These are phyloP conservation scores for Phytophthora constricta DNA, from an alignment of 352 stramenopile genomes.

Conservation along the genomic window DNA sequence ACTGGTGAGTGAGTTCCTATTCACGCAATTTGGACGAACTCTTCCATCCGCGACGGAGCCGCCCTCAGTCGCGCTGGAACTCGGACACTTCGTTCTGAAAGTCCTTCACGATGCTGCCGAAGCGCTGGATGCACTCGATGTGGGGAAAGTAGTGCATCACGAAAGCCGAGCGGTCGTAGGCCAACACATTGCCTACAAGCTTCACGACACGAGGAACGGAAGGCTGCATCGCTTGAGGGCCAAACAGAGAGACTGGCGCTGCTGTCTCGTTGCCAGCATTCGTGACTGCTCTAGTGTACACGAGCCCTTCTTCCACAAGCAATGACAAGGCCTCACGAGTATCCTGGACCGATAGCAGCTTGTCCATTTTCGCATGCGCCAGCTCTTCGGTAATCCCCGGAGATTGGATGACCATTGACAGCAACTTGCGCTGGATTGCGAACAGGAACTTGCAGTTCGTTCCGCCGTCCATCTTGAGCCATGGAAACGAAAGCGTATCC, in stretches of 20 bases:
- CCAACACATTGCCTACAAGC: slow-evolving; percentile 48
- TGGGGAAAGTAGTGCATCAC: slow-evolving; percentile 80
- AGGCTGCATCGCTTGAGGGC: slow-evolving; percentile 17
- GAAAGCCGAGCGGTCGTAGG: slow-evolving; percentile 55
- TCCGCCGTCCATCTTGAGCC: slow-evolving; percentile 84
- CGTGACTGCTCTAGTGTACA: slow-evolving; percentile 61
- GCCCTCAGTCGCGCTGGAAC: slow-evolving; percentile 11
- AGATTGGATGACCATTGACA: slow-evolving; percentile 56
- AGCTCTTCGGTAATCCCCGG: slow-evolving; percentile 71
- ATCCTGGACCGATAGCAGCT: slow-evolving; percentile 74
- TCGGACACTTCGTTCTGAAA: slow-evolving; percentile 19
- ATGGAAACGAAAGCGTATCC: slow-evolving; percentile 78
- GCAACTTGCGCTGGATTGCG: slow-evolving; percentile 76
- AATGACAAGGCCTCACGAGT: slow-evolving; percentile 71
- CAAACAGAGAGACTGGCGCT: slow-evolving; percentile 42
- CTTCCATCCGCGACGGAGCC: too few relatives aligned
- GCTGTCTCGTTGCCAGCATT: slow-evolving; percentile 4
- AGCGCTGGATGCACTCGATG: slow-evolving; percentile 80
- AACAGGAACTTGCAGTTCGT: slow-evolving; percentile 82
- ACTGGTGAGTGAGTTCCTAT: too few relatives aligned
- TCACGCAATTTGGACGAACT: too few relatives aligned
- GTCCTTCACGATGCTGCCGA: slow-evolving; percentile 62
- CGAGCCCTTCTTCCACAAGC: slow-evolving; percentile 73
- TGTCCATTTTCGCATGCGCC: slow-evolving; percentile 60
- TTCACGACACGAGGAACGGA: slow-evolving; percentile 44